A percentile compares a stretch with the other conserved stretches of the same genome.
Evolutionary conservation across 306 rosid genomes (phyloP).

Genomic region (Parietaria judaica): DNA sequence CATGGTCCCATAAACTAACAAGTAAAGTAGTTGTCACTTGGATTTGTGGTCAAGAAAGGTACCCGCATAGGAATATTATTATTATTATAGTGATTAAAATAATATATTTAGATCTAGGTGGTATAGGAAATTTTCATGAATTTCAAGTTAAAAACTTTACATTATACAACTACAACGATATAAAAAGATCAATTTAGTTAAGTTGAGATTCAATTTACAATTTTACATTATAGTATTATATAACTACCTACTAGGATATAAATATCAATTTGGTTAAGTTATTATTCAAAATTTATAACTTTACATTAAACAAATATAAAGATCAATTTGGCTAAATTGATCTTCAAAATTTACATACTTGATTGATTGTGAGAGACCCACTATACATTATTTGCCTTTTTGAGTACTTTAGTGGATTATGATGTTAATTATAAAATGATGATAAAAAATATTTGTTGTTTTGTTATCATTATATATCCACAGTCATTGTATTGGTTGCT

Average conservation of each 20-base stretch:
- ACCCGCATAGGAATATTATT: neutral
- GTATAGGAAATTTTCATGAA: too few relatives aligned
- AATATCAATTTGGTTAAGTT: neutral
- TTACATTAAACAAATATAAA: too few relatives aligned
- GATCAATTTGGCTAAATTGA: neutral
- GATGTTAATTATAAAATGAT: too few relatives aligned
- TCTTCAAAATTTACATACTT: neutral
- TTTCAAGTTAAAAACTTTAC: too few relatives aligned
- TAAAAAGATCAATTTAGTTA: neutral
- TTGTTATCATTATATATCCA: neutral
- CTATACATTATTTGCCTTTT: neutral
- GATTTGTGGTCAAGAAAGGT: constrained; percentile 6
- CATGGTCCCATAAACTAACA: neutral
- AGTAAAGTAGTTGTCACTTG: constrained; percentile 10
- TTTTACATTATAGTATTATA: neutral
- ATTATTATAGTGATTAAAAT: too few relatives aligned
- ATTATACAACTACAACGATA: neutral
- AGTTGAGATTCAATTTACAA: too few relatives aligned
- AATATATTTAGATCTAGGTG: too few relatives aligned
- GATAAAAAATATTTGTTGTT: neutral
- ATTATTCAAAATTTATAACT: too few relatives aligned
- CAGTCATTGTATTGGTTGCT: neutral
- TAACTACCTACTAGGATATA: neutral
- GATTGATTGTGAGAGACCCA: neutral
- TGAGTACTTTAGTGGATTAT: neutral